Percentiles rank a stretch among this genome's conserved stretches.
Conservation (phyloP, 1,284 basidiomycete genomes). For the Malassezia sympodialis region DNA sequence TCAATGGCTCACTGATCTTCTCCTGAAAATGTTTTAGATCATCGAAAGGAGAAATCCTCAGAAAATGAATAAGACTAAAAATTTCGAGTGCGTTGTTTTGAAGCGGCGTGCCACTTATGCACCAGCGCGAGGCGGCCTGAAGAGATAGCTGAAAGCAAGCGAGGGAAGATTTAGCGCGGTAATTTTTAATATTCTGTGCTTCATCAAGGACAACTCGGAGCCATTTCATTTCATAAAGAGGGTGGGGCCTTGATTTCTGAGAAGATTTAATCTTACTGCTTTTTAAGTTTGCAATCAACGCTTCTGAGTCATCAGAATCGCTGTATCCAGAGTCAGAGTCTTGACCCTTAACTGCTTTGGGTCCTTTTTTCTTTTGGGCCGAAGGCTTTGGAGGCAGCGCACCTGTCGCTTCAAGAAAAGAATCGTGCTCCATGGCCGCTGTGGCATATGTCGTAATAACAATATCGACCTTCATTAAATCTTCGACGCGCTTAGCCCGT, state of each 20-base stretch:
- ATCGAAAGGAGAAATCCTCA: conserved; percentile 71
- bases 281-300: not conserved
- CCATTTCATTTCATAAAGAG: conserved; percentile 72
- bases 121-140: conserved; percentile 39
- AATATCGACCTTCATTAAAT: conserved; percentile 21
- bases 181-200: conserved; percentile 94
- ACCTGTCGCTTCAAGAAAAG: conserved; percentile 11
- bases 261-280: not conserved
- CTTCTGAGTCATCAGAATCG: not conserved
- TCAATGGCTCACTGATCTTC: conserved; percentile 67
- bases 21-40: conserved; percentile 68
- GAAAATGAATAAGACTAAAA: conserved; percentile 77
- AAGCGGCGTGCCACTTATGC: conserved; percentile 50
- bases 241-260: conserved; percentile 33
- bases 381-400: not conserved
- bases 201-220: conserved; percentile 84
- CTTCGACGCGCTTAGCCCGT: conserved; percentile 22
- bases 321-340: conserved; percentile 20
- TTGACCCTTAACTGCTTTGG: conserved; percentile 47
- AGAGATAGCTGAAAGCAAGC: conserved; percentile 64
- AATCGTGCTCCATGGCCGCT: conserved; percentile 28
- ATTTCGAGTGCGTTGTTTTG: conserved; percentile 84
- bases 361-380: not conserved
- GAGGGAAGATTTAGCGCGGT: conserved; percentile 64
- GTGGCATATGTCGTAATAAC: conserved; percentile 45